Base-by-base conservation (phyloP, 2,329 filamentous ascomycete species). In the Akanthomyces lecanii region DNA sequence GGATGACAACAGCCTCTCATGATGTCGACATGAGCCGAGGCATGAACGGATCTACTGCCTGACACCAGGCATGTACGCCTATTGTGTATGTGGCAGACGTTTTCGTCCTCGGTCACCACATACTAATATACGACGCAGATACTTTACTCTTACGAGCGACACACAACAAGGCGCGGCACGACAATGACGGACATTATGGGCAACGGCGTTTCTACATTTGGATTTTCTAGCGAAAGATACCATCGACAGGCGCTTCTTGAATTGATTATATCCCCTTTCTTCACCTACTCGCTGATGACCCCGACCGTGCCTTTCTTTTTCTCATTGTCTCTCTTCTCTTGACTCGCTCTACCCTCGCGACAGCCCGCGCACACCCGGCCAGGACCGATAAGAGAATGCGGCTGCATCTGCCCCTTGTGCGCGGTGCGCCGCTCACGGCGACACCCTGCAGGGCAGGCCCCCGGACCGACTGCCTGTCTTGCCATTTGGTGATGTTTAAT, bases 191-290 rank as follows among this genome's bases (percentile, higher is more conserved):
- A 45, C 57, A 45, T 42, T 60, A 60, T 60, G 57, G 47, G 47
- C 57, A 59, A 59, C 53, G 56, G 56, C 56, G 56, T 59, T 60
- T 59, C 30, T 30, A 55, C 21, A 42, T 30, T 59, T 48, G 56
- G 56, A n/a, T 48, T 59, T 50, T 21, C 45, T 60, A 60, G 57
- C 57, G 57, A 60, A 60, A 60, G 57, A 60, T 60, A 60, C 57
- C 57, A 60, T 60, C 57, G 48, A 60, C 57, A 52, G 57, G 57
- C 57, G 57, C 57, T 52, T 44, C 30, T 44, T 52, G 18, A 60
- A 60, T 60, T 52, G 38, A 60, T 52, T 45, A 5, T 36, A 12
- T 38, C 8, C 21, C 40, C 42, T 23, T 59, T 21, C 16, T 47
- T 36, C n/a, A 16, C 40, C 12, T 60, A 2, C 16, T 36, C 16